Evolutionary conservation across 2,329 filamentous ascomycete species (phyloP), one percentile per base, ranked within the genome.

Genomic region (Chalaropsis ovoidea): DNA sequence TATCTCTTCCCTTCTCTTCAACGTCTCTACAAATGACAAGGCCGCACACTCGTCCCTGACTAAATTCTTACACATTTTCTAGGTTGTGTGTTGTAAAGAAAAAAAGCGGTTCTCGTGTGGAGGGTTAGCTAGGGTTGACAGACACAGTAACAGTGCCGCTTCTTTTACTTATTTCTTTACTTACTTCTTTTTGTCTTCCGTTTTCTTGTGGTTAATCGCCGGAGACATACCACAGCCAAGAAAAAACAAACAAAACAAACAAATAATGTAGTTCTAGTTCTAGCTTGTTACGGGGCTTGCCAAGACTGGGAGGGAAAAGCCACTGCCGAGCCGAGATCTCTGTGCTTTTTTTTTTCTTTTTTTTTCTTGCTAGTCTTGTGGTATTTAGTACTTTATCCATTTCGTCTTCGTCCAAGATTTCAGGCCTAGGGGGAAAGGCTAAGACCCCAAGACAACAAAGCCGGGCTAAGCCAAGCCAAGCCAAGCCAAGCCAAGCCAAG

Each of bases 321-420:
- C 52, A 56, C 52, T 56, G 52, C 52, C 52, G 52, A 56, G 52
- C 52, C 52, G 52, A 56, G 52, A 56, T 56, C 52, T 52, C 47
- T 52, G 47, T 52, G 47, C 19, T 52, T 24, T 47, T 22, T 47
- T 24, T 52, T 52, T 52, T 19, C 10, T 11, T 24, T 52, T 7
- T 24, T 27, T 5, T 24, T 24, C 10, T 7, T 47, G 3, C 13
- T 22, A 2, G 49, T 6, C 49, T 27, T 54, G 49, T 47, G 22
- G 11, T 31, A 10, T 35, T 56, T 6, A 24, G 19, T 52, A 52
- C 22, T 52, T 52, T 52, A 7, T 52, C 47, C 47, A 52, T 52
- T 61, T 24, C 43, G 35, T 61, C 19, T 43, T 27, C 4, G 17
- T 41, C 10, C 7, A 45, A 42, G n/a, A 24, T n/a, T n/a, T n/a